Conservation (phyloP, 1,139 yeast genomes). For the Hyphopichia fennica region DNA sequence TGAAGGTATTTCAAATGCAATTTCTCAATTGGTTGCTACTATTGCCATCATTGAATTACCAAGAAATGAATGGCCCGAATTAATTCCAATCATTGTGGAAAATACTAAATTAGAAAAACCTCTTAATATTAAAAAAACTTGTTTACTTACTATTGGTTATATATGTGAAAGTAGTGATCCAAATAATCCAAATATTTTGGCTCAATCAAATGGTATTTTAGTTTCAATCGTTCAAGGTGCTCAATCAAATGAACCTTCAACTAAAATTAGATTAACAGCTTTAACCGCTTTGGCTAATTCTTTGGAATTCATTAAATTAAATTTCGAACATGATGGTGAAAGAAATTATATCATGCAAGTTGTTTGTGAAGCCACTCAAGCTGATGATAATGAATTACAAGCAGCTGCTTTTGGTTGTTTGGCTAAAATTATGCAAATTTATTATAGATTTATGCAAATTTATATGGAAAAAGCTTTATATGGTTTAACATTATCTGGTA, state of each 20-base stretch:
- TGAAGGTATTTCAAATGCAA: slow-evolving; percentile 80
- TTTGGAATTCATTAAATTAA: slow-evolving; percentile 81
- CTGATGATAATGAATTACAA: slow-evolving; percentile 76
- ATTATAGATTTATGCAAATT: slow-evolving; percentile 85
- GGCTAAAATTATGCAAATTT: slow-evolving; percentile 87
- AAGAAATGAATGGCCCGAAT: slow-evolving; percentile 80
- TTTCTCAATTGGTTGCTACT: slow-evolving; percentile 94
- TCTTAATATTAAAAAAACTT: slow-evolving; percentile 78
- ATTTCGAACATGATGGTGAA: slow-evolving; percentile 92
- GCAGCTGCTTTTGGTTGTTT: slow-evolving; percentile 96
- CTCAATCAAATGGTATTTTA: slow-evolving; percentile 88
- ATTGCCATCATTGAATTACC: slow-evolving; percentile 95
- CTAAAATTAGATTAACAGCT: slow-evolving; percentile 82
- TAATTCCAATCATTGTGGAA: slow-evolving; percentile 79
- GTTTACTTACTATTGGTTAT: slow-evolving; percentile 87
- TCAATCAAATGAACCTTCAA: slow-evolving; percentile 73
- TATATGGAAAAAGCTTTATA: slow-evolving; percentile 97
- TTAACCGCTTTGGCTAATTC: slow-evolving; percentile 89
- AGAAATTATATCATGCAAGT: slow-evolving; percentile 97
- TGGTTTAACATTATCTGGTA: slow-evolving; percentile 86
- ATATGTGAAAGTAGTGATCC: slow-evolving; percentile 96
- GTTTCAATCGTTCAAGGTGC: slow-evolving; percentile 98
- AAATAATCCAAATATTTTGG: slow-evolving; percentile 69
- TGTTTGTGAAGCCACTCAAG: slow-evolving; percentile 97
- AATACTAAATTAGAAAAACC: slow-evolving; percentile 81